Evolutionary conservation across 352 stramenopile species (phyloP), one percentile per base, ranked within the genome.

Genomic region (Pythium phragmiticola): DNA sequence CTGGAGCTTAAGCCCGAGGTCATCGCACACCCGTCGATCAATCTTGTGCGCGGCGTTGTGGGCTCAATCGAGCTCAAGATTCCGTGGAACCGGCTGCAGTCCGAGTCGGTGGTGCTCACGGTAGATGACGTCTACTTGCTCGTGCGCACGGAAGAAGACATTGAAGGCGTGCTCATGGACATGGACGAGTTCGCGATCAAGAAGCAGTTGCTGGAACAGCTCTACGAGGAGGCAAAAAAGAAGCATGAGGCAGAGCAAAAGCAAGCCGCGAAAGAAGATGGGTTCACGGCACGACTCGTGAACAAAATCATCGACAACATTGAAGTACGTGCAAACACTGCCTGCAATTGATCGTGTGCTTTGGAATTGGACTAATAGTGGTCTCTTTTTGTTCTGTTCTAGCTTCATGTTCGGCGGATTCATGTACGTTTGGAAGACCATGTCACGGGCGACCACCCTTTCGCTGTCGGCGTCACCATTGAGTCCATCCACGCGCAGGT

Each of bases 301-400:
- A 96, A 94, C 64, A 94, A 95, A 63, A 95, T 96, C 61, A 86
- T 96, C 26, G 88, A 96, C 63, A 96, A 96, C 52, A 73, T 96
- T 51, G 86, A 96, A 73, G 82, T 89, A 60, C 14, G 57, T 55
- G 16, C 34, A 26, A 17, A 11, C 4, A n/a, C 14, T 46, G 4
- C 39, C 3, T 48, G 26, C 12, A 34, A 7, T 19, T 21, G 26
- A 14, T 8, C 3, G 14, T 34, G 26, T 46, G 19, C 21, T 21
- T 2, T 58, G n/a, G 7, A 26, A 17, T 13, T 34, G 19, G 49
- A 1, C 49, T 46, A 28, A 46, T 11, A 0, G 11, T 6, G 37
- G 19, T 23, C 3, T 36, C 4, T 33, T 30, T 50, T n/a, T 21
- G 33, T 14, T 45, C 1, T 39, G 26, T 23, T 36, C 47, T 55